Evolutionary conservation across 1,139 yeast genomes (phyloP).

Genomic region (Hemisphaericaspora lyxosophila): DNA sequence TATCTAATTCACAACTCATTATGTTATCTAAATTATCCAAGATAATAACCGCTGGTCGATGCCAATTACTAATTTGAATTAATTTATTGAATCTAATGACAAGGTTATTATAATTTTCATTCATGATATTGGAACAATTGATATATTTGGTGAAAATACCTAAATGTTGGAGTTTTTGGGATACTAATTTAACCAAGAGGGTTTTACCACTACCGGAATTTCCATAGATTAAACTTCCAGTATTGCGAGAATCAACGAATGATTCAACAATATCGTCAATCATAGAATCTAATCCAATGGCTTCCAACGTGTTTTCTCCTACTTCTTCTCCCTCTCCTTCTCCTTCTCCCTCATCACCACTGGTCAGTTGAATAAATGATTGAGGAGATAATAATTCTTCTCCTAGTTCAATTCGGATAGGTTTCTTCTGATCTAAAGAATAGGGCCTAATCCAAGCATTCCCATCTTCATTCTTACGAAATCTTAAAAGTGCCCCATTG

Average conservation of each 20-base stretch:
- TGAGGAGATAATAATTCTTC: conserved; percentile 52
- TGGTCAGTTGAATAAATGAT: conserved; percentile 38
- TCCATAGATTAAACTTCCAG: conserved; percentile 67
- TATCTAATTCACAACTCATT: conserved; percentile 71
- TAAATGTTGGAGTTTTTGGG: conserved; percentile 31
- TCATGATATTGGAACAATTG: conserved; percentile 55
- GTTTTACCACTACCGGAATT: conserved; percentile 83
- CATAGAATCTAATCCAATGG: conserved; percentile 60
- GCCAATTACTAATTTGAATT: conserved; percentile 71
- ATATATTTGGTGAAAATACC: conserved; percentile 47
- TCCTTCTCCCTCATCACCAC: conserved; percentile 12
- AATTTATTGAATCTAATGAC: conserved; percentile 29
- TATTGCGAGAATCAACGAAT: conserved; percentile 45
- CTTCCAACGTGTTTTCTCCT: too few relatives aligned
- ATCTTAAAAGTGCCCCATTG: conserved; percentile 60
- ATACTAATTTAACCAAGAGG: conserved; percentile 46
- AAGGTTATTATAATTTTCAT: conserved; percentile 45
- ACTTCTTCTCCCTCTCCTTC: too few relatives aligned
- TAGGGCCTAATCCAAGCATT: conserved; percentile 47
- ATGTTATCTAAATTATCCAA: conserved; percentile 82
- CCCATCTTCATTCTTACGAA: conserved; percentile 46
- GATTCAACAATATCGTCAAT: conserved; percentile 43
- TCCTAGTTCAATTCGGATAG: conserved; percentile 49
- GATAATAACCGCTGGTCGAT: conserved; percentile 70
- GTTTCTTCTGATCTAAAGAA: conserved; percentile 22